Base-by-base conservation (phyloP, 208 protist genomes). In the Leishmania braziliensis region DNA sequence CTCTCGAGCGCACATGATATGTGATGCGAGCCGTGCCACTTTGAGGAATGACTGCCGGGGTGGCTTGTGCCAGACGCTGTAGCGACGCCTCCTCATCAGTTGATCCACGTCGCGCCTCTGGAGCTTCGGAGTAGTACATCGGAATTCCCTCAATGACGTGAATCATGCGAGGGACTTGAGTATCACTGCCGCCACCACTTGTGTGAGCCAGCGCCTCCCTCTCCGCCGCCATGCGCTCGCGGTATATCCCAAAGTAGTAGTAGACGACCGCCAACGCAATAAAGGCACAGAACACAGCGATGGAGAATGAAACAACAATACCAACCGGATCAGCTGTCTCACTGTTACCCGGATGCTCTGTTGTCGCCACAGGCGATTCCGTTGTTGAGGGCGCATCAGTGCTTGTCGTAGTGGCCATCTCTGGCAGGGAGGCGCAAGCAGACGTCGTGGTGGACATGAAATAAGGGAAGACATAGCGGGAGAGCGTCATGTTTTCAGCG, bases 71-170 rank as follows among this genome's bases (percentile, higher is more conserved):
- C 71, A 56, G 71, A 39, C 29, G 46, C 71, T 33, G 71, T 10
- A 75, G 29, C 0, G 71, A 33, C 10, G 14, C 3, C 26, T 58
- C 71, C 46, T 58, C 71, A 3, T 60, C 71, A 23, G 14, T 43
- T 14, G 14, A 43, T 10, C n/a, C 50, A n/a, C n/a, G 48, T 29
- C 18, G 14, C 9, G 29, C 14, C 16, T 48, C 29, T 33, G 71
- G 46, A 3, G 29, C 71, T 33, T 48, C 50, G 50, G 50, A 46
- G 71, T 75, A 58, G 50, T 58, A 5, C 71, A 75, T 58, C 26
- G 71, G 71, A 53, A 75, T 60, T 10, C 71, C 71, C 23, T 75
- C 71, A 1, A 56, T 36, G 26, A 75, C 29, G 50, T 56, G 71
- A 39, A 75, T 43, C 29, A 4, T 60, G 10, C 26, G 8, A 12